Base-by-base conservation (phyloP, 176 grass and related monocot genomes). In the Panicum miliaceum region DNA sequence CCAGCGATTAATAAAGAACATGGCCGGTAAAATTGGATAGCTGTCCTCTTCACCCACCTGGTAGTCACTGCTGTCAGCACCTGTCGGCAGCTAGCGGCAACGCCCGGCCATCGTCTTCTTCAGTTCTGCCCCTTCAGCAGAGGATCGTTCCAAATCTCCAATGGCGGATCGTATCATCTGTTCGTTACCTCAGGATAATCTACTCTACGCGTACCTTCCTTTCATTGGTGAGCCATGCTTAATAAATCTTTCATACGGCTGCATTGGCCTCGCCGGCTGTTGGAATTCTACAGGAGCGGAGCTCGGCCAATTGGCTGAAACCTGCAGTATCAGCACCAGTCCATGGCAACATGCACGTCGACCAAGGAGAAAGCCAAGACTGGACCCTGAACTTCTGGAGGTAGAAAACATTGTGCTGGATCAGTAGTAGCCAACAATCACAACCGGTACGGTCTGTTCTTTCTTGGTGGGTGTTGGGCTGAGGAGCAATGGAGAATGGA, bases 1-100 rank as follows among this genome's bases (percentile, higher is more conserved):
- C 6, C 50, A 0, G 74, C 53, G 29, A 64, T 64, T n/a, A n/a
- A n/a, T 73, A 74, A 80, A 80, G 58, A 86, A 80, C 46, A n/a
- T n/a, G n/a, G n/a, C 36, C 7, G 58, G 13, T 43, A 56, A 80
- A 86, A 81, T 22, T 18, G 41, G 84, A 43, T 80, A 57, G n/a
- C n/a, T n/a, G n/a, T n/a, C n/a, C n/a, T n/a, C n/a, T n/a, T n/a
- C n/a, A n/a, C n/a, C n/a, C n/a, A 68, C 61, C 58, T 81, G 60
- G 46, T 25, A 46, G 35, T 43, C 58, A 71, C 11, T 75, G 60
- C 37, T 22, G 27, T 4, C 48, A 74, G 48, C 69, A 58, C 75
- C 41, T 76, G 78, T 75, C 71, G 61, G 85, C 47, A 57, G 22
- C 36, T 69, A 57, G 73, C 69, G 69, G 69, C 69, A 7, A 16